Percentiles rank a stretch among this genome's conserved stretches.
phyloP scores from a whole-genome alignment of 2,329 filamentous ascomycete species.

The Golovinomyces cichoracearum region DNA sequence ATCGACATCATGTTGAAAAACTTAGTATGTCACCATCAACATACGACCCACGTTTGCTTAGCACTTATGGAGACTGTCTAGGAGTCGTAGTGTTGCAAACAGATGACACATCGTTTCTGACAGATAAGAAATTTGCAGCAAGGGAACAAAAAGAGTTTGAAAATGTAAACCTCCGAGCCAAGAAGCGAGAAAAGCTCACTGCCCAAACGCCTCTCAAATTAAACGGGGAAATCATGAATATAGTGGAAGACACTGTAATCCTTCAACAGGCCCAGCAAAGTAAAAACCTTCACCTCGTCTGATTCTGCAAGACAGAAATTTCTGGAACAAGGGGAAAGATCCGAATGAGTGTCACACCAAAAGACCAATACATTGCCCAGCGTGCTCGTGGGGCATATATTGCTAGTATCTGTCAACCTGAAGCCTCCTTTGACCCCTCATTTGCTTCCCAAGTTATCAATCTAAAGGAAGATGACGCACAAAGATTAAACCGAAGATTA shows the following conservation, averaged over 20 bases:
- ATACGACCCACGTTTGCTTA: conserved; percentile 1
- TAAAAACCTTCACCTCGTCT: neutral
- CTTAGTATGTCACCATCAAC: neutral
- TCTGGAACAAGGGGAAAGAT: too few relatives aligned
- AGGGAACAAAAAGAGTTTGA: neutral
- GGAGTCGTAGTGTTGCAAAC: conserved; percentile 1
- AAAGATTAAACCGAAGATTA: neutral
- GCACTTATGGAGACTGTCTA: neutral
- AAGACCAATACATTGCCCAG: too few relatives aligned
- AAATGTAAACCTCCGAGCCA: neutral
- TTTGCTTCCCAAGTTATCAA: too few relatives aligned
- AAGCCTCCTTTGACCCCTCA: conserved; percentile 2
- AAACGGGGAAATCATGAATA: neutral
- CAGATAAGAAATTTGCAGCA: neutral
- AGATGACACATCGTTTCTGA: conserved; percentile 1
- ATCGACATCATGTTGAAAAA: conserved; percentile 1
- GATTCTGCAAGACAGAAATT: neutral
- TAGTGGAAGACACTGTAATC: neutral
- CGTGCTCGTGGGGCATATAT: too few relatives aligned
- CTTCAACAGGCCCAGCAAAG: neutral
- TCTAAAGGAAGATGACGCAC: too few relatives aligned
- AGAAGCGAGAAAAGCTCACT: neutral
- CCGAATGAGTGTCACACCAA: too few relatives aligned
- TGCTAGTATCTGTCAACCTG: conserved; percentile 1
- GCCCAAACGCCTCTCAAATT: neutral